Evolutionary conservation across 345 rosid genomes (phyloP), one percentile per base, ranked within the genome.

Genomic region (Gossypium rotundifolium): DNA sequence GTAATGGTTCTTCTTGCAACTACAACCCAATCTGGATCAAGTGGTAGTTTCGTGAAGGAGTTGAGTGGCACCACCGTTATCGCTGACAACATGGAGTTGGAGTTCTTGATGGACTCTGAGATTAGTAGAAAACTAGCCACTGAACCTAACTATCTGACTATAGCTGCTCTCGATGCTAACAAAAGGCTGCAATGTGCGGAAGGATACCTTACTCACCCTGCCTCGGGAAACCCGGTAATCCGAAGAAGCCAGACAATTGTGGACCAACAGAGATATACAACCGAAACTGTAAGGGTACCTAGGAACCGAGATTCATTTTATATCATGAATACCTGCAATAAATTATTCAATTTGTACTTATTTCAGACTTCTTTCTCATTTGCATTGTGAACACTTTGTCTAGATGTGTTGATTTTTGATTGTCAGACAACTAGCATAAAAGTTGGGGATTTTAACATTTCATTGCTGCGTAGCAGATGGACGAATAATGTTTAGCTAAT

Each of bases 111-210:
- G 65, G 42, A 60, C 40, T 60, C 65, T 2, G 65, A 60, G 16
- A 27, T 60, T 25, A 27, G 65, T 25, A 60, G 65, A 60, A 60
- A 4, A 40, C 42, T 60, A 25, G 65, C 10, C n/a, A 27, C n/a
- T 5, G 2, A 2, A 7, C 1, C 25, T 2, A 0, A 0, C 23
- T 0, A 0, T 8, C 3, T 7, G 11, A 9, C 12, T 18, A 11
- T 2, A 2, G 25, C 0, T 23, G 2, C 23, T 54, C 2, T n/a
- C 11, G 2, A 52, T 7, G 14, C 18, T 17, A 14, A 52, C 7
- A 16, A 6, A 1, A 7, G 55, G 18, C 18, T 16, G 7, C 49
- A 46, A 2, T 4, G 2, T 52, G 55, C 55, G 18, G 20, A 1
- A 52, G 55, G 14, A 46, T 2, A 9, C 11, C 14, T 46, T 46